Evolutionary conservation across 106 monocot species (phyloP).

Genomic region (Phalaenopsis aphrodite): DNA sequence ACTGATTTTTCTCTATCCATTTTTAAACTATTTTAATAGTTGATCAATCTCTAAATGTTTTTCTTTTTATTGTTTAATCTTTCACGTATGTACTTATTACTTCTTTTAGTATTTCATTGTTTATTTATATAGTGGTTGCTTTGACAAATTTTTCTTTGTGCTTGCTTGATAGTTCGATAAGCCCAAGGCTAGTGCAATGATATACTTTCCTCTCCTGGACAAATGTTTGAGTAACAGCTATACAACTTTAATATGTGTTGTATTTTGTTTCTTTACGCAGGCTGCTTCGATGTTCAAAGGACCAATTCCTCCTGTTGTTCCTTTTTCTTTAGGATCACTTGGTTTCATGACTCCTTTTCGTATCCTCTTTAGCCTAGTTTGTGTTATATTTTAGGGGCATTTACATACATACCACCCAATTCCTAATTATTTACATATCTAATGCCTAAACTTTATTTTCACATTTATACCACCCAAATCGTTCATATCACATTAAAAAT

Average conservation of each 20-base stretch:
- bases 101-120: background rate
- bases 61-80: background rate
- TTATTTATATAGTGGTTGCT: background rate
- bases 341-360: slow-evolving; percentile 99
- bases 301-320: slow-evolving; percentile 83
- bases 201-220: background rate
- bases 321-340: slow-evolving; percentile 96
- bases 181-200: background rate
- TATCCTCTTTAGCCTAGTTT: slow-evolving; percentile 49
- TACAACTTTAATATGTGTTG: background rate
- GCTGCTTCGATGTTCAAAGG: slow-evolving; percentile 99
- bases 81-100: background rate
- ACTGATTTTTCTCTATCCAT: background rate
- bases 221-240: background rate
- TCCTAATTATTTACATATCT: too few species aligned
- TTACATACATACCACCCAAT: too few species aligned
- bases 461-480: too few species aligned
- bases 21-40: background rate
- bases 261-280: slow-evolving; percentile 28
- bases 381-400: too few species aligned
- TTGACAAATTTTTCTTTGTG: background rate
- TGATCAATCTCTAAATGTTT: background rate
- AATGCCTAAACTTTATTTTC: too few species aligned
- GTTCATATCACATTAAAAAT: too few species aligned
- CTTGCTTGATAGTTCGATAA: background rate